Conservation (phyloP, 805 yeast genomes). For the Candida sonorensis region DNA sequence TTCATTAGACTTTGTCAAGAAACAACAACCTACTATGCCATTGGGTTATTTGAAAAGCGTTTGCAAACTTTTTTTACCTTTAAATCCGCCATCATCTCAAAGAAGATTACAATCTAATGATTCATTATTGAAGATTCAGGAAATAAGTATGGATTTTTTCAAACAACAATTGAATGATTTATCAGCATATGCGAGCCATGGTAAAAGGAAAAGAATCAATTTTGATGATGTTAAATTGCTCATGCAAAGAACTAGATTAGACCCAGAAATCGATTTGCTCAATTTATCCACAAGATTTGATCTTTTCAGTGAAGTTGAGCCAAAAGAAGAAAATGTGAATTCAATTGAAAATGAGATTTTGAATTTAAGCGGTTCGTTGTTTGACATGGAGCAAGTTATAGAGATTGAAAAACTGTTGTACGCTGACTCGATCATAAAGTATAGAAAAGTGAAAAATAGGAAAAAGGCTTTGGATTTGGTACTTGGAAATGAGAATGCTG, state of each 20-base stretch:
- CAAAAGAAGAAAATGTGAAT: no score
- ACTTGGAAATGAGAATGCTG: background rate
- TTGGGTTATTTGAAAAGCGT: constrained; percentile 10
- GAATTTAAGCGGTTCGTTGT: constrained; percentile 8
- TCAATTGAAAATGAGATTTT: constrained; percentile 12
- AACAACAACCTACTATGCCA: constrained; percentile 3
- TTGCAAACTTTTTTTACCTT: constrained; percentile 12
- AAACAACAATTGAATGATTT: constrained; percentile 29
- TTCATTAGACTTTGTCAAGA: no score
- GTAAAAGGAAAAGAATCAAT: constrained; percentile 22
- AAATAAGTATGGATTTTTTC: constrained; percentile 30
- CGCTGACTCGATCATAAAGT: constrained; percentile 12
- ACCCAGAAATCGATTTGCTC: constrained; percentile 12
- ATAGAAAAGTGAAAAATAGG: constrained; percentile 5
- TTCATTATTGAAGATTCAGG: constrained; percentile 22
- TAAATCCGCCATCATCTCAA: constrained; percentile 11
- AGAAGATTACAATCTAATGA: constrained; percentile 16
- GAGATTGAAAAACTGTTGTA: constrained; percentile 22
- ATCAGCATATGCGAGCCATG: constrained; percentile 28
- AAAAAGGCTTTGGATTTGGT: constrained; percentile 2
- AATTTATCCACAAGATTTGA: background rate
- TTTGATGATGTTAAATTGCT: constrained; percentile 29
- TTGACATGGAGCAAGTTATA: constrained; percentile 19
- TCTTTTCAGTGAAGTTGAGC: no score
- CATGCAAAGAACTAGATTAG: constrained; percentile 24